Evolutionary conservation across 768 basidiomycete genomes (phyloP), one percentile per base, ranked within the genome.

Genomic region (Suillus weaverae): DNA sequence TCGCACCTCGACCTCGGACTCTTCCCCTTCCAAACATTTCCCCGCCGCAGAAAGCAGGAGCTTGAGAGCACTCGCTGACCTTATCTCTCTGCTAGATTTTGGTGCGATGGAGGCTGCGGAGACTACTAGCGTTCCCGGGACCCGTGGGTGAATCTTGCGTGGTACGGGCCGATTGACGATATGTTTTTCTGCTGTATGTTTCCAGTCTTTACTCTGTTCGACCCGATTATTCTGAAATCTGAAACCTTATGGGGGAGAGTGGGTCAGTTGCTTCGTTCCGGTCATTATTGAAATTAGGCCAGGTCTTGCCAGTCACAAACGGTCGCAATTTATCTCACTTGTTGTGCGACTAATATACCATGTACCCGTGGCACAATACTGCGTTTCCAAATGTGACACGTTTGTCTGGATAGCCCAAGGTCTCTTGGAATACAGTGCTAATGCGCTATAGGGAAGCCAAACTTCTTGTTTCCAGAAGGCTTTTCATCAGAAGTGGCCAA

Each of bases 11-110:
- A 70, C 46, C 13, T 73, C 73, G 14, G 61, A 71, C 11, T 75
- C 75, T 43, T 73, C 75, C 33, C 61, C 75, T 62, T 63, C 74
- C 4, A 72, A 76, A 53, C 67, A 71, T 62, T 70, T 76, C 51
- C 22, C 26, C 4, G 26, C 22, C 16, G 67, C 64, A 10, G 70
- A 76, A 26, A 70, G 70, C 32, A 67, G 62, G 44, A 75, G 69
- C 39, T 68, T 70, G 46, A 64, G 71, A 1, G 67, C 71, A n/a
- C 64, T 72, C 36, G 66, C 71, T 43, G 69, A 71, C 63, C 65
- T 76, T 46, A 70, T 75, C 16, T 72, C 72, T 22, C 32, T 76
- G 36, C 68, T 75, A 50, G 74, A 76, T 66, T 75, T 73, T 56
- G 61, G 66, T 5, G 74, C 66, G 46, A 66, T 72, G 0, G 62